Conservation (phyloP, 768 basidiomycete species). For the Podaxis carcinomalis region DNA sequence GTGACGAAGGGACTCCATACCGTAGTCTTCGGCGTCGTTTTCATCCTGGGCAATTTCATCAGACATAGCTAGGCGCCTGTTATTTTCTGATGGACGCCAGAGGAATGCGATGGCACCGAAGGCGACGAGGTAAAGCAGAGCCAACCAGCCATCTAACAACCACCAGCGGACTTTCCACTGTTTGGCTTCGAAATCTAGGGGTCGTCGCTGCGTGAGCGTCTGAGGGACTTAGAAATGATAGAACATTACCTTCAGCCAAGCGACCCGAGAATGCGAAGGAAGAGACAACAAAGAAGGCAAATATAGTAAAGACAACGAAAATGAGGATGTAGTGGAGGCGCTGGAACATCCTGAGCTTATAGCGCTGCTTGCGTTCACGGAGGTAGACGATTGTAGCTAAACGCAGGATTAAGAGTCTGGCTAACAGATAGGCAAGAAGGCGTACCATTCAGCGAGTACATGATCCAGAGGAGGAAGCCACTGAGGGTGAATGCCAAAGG, state of each 20-base stretch:
- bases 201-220: neutral
- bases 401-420: conserved; percentile 5
- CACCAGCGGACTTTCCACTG: conserved; percentile 93
- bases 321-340: conserved; percentile 82
- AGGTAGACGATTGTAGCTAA: conserved; percentile 87
- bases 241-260: conserved; percentile 72
- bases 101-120: conserved; percentile 83
- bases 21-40: conserved; percentile 90
- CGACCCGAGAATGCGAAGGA: conserved; percentile 89
- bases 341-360: conserved; percentile 87
- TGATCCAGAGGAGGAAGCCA: conserved; percentile 93
- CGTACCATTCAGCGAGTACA: conserved; percentile 83
- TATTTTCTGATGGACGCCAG: conserved; percentile 91
- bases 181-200: conserved; percentile 82
- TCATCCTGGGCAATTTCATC: conserved; percentile 96
- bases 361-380: conserved; percentile 77
- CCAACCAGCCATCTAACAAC: conserved; percentile 93
- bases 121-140: conserved; percentile 78
- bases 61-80: conserved; percentile 92
- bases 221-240: conserved; percentile 6
- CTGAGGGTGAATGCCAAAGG: conserved; percentile 95
- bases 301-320: conserved; percentile 74
- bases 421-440: conserved; percentile 5
- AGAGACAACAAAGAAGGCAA: conserved; percentile 89
- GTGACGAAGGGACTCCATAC: conserved; percentile 68